A percentile compares a stretch with the other conserved stretches of the same genome.
Evolutionary conservation across 257 asterid genomes (phyloP).

Genomic region (Rauvolfia tetraphylla): DNA sequence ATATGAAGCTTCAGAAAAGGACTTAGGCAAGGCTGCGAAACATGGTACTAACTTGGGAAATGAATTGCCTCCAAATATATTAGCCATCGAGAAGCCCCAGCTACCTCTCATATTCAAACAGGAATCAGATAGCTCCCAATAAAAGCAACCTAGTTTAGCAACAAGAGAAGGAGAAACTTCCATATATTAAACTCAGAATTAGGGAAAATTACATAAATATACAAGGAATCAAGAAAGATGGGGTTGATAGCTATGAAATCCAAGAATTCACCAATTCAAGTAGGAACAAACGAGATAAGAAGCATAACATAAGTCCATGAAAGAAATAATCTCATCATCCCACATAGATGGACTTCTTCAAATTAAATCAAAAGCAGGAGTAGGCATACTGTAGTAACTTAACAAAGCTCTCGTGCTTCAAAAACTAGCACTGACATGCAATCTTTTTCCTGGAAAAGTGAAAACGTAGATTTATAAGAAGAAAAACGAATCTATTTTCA

Average conservation of each 20-base stretch:
- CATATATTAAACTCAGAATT: not conserved
- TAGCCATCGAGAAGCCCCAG: conserved; percentile 1
- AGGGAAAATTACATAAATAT: not conserved
- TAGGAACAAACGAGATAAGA: not conserved
- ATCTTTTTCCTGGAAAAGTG: conserved; percentile 32
- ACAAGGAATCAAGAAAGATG: not conserved
- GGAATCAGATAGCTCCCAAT: not conserved
- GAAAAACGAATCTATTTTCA: not conserved
- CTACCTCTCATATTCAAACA: not conserved
- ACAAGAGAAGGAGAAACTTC: not conserved
- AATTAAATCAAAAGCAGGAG: conserved; percentile 1
- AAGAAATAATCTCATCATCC: not conserved
- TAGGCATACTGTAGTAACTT: not conserved
- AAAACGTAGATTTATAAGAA: not conserved
- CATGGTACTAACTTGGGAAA: not conserved
- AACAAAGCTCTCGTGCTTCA: conserved; percentile 15
- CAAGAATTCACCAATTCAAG: not conserved
- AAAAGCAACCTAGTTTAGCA: not conserved
- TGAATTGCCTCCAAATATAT: not conserved
- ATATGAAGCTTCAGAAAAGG: not conserved
- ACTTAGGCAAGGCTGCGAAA: not conserved
- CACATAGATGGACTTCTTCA: not conserved
- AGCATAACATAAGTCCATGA: not conserved
- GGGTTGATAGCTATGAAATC: not conserved
- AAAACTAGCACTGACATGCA: conserved; percentile 19